Percentiles rank a stretch among this genome's conserved stretches.
phyloP scores from a whole-genome alignment of 306 rosid species.

The Aeschynomene evenia region DNA sequence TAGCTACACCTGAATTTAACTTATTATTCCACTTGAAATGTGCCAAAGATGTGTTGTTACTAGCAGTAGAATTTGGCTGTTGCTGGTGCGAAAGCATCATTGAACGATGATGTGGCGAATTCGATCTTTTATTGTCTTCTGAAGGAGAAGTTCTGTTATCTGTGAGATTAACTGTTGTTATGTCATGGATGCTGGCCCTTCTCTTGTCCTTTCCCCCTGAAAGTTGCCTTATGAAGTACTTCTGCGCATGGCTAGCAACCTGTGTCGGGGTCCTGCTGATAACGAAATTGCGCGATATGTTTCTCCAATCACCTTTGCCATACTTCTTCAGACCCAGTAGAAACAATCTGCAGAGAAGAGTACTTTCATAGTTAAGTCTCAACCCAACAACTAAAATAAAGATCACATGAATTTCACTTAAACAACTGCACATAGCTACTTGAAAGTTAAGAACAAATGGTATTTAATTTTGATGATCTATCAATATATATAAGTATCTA shows the following conservation, averaged over 20 bases:
- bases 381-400: background rate
- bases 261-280: constrained; percentile 81
- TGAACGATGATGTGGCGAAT: constrained; percentile 48
- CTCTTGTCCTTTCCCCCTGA: constrained; percentile 91
- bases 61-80: constrained; percentile 27
- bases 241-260: constrained; percentile 98
- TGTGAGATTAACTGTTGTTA: constrained; percentile 74
- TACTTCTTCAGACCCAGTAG: constrained; percentile 79
- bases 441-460: background rate
- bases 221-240: constrained; percentile 81
- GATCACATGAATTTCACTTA: background rate
- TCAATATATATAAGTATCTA: too few species aligned
- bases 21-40: constrained; percentile 69
- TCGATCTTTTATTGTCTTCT: constrained; percentile 43
- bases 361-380: constrained; percentile 26
- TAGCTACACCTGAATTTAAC: constrained; percentile 38
- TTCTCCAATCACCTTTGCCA: constrained; percentile 98
- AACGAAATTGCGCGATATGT: constrained; percentile 76
- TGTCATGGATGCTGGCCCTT: constrained; percentile 96
- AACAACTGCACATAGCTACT: background rate
- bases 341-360: constrained; percentile 54
- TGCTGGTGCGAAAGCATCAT: constrained; percentile 32
- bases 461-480: too few species aligned
- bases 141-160: constrained; percentile 54
- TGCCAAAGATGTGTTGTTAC: too few species aligned